Base-by-base conservation (phyloP, 192 early-diverging fungal species). In the Pilobolus umbonatus region DNA sequence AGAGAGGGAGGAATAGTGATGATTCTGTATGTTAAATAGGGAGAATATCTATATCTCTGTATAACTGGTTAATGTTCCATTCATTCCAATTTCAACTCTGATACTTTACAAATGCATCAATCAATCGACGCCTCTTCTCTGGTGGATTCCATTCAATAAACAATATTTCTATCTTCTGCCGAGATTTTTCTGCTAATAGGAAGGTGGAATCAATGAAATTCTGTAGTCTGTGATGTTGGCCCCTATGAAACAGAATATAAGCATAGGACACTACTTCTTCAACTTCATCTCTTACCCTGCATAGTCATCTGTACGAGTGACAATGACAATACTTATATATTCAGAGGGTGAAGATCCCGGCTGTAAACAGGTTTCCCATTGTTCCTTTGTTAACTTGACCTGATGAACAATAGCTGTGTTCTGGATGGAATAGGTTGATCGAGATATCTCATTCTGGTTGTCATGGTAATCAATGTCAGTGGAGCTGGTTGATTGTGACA, bases 141-240 rank as follows among this genome's bases (percentile, higher is more conserved):
- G 68, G 68, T 28, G 68, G 68, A 43, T 70, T 70, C 68, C 68
- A 70, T 55, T 70, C 68, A 26, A 70, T 24, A 58, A 70, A 60
- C n/a, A 70, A 45, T 29, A 70, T 26, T 55, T 70, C 68, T 0
- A 70, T 70, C 19, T 62, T 39, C 25, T 64, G 57, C 12, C 58
- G 45, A 21, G 68, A 64, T 31, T 63, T 48, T 22, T 70, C 61
- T 1, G 68, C 68, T 28, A 70, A 56, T 42, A 63, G 22, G 45
- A 51, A 70, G 9, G 68, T 58, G 30, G 56, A 60, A 40, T 70
- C 62, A 31, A 70, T 60, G 26, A 70, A 70, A 28, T 70, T 70
- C 17, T 70, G 68, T 14, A 70, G 53, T 15, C 68, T 55, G 11
- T 70, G 68, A 38, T 64, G 51, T 55, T 70, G 68, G 34, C 43